Base-by-base conservation (phyloP, 2,329 filamentous ascomycete species). In the Hawksworthiomyces lignivorus region DNA sequence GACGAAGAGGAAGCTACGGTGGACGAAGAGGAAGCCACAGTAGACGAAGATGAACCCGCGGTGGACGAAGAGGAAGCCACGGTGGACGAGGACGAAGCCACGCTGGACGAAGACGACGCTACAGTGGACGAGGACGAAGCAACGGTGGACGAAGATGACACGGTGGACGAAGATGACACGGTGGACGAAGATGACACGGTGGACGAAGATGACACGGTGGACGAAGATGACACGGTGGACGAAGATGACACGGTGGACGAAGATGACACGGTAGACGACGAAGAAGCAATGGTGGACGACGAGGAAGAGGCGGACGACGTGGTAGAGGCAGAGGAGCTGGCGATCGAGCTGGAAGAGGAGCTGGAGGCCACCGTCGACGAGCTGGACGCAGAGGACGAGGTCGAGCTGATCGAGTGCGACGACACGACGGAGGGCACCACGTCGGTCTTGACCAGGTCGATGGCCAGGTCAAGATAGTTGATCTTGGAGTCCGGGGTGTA, bases 291-390 rank as follows among this genome's bases (percentile, higher is more conserved):
- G 28, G 17, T 31, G 9, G 32, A 20, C 10, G 33, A 24, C 9
- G 21, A 31, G 11, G 15, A 15, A 14, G 36, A 9, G 24, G 24
- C 24, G 8, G 24, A 26, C 24, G 24, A 8, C 24, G 24, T 8
- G 24, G 21, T 9, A 31, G 33, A 19, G 3, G 14, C 26, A 7
- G 37, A 31, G 7, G 42, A 47, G 29, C 21, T 22, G 17, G 46
- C 39, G n/a, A n/a, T n/a, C n/a, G n/a, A n/a, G 32, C 26, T 47
- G 9, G 48, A 32, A 46, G 45, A 15, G 4, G 24, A 26, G 24
- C 24, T 26, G 24, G 24, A 51, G 11, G 61, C 62, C 4, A 58
- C 61, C 8, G 24, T 8, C 24, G 24, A 8, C 2, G 24, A 26
- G 24, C 24, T 26, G 24, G 24, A 26, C 24, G 24, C 24, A 26